Evolutionary conservation across 371 early-diverging fungal genomes (phyloP).

Genomic region (Aphelidium insulamus): DNA sequence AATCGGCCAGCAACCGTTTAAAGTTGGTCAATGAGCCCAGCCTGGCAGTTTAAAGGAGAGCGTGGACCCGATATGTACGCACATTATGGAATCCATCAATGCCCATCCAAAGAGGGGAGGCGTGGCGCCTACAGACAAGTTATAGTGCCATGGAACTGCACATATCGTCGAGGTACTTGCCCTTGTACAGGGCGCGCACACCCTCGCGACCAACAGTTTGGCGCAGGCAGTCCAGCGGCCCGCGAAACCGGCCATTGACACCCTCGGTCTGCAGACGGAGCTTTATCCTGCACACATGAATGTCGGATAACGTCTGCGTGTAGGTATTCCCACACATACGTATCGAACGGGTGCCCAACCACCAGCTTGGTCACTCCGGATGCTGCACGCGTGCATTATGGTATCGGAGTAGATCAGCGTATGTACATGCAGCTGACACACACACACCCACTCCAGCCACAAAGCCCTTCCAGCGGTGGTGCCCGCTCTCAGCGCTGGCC

Average conservation of each 20-base stretch:
- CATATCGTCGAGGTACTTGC: slow-evolving; percentile 5
- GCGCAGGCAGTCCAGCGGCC: slow-evolving; percentile 61
- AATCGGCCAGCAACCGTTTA: slow-evolving; percentile 22
- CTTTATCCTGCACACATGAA: too few relatives aligned
- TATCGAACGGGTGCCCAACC: slow-evolving; percentile 65
- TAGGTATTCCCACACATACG: slow-evolving; percentile 1
- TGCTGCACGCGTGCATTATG: too few relatives aligned
- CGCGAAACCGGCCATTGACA: slow-evolving; percentile 51
- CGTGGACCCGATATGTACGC: slow-evolving; percentile 7
- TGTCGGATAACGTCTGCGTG: too few relatives aligned
- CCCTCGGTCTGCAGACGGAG: slow-evolving; percentile 44
- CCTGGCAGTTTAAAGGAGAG: too few relatives aligned
- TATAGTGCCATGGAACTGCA: slow-evolving; percentile 1
- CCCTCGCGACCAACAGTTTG: slow-evolving; percentile 46
- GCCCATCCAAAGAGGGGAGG: slow-evolving; percentile 85
- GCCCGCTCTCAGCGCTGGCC: too few relatives aligned
- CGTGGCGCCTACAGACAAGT: slow-evolving; percentile 34
- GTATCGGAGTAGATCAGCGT: too few relatives aligned
- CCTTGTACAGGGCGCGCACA: slow-evolving; percentile 59
- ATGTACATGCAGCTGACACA: too few relatives aligned
- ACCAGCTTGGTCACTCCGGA: slow-evolving; percentile 56
- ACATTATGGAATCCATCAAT: slow-evolving; percentile 66
- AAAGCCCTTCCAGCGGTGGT: slow-evolving; percentile 43
- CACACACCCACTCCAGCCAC: slow-evolving; percentile 49
- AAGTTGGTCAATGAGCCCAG: slow-evolving; percentile 62